A percentile compares a stretch with the other conserved stretches of the same genome.
Conservation (phyloP, 2,329 filamentous ascomycete genomes). For the Trichoderma sp. region DNA sequence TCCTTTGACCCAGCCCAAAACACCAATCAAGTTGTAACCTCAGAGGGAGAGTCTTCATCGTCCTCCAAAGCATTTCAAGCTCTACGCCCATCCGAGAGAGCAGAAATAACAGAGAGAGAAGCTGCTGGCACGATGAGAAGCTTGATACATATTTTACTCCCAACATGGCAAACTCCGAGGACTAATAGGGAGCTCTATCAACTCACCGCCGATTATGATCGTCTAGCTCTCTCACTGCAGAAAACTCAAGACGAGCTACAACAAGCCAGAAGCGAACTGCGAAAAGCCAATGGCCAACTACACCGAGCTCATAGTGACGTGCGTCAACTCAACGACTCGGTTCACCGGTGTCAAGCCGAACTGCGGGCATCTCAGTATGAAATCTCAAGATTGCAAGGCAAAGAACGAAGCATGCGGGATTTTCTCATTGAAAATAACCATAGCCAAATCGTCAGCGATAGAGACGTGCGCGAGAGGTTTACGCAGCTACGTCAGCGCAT, state of each 20-base stretch:
- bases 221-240: background rate
- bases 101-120: background rate
- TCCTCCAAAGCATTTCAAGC: background rate
- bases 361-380: background rate
- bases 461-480: background rate
- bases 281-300: background rate
- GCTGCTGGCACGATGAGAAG: background rate
- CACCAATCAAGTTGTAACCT: background rate
- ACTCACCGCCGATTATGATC: background rate
- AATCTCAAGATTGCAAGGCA: background rate
- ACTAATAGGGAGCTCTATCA: background rate
- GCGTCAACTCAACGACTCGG: background rate
- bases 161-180: background rate
- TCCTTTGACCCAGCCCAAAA: background rate
- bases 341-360: background rate
- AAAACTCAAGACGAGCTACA: background rate
- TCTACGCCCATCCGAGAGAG: background rate
- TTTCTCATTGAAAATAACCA: background rate
- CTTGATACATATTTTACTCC: background rate
- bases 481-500: background rate
- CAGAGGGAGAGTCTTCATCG: background rate
- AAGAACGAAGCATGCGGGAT: background rate
- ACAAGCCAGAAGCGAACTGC: background rate
- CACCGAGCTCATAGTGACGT: background rate
- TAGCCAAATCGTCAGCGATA: background rate